Base-by-base conservation (phyloP, 2,329 filamentous ascomycete species). In the Stagonosporopsis tanaceti region DNA sequence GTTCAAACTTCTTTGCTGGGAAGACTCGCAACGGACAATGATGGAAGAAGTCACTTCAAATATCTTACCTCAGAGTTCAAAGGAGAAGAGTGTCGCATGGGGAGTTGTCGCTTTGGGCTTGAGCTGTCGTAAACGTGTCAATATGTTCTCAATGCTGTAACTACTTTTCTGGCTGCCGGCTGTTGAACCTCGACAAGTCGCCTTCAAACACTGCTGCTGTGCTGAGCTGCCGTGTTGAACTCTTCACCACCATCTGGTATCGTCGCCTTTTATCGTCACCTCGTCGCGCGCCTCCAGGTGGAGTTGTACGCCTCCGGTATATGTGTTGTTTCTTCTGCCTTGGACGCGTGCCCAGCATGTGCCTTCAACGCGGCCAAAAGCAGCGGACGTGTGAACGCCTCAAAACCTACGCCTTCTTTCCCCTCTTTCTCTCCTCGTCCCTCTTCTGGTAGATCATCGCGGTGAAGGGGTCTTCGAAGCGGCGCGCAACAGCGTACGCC, bases 381-480 rank as follows among this genome's bases (percentile, higher is more conserved):
- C 11, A 2, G 12, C 4, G 8, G 11, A 40, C 17, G 22, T 22
- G 14, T 17, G 6, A 14, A 28, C n/a, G 20, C 45, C 30, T 48
- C 61, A 68, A 50, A 57, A 53, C 15, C 61, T 34, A 34, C 32
- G 14, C 70, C 68, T 79, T 78, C 70, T 76, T 76, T 57, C 70
- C 75, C 44, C 61, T 75, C 60, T 67, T 72, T 68, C 78, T 77
- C 71, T 81, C 79, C 64, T 77, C 72, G 55, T 93, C 90, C 59
- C 91, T 85, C 87, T 95, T 96, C 65, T 89, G 90, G 77, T 98
- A 99, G 72, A 99, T 99, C 64, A 85, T 91, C 3, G 87, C 87
- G 6, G 95, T 99, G 79, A 98, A 99, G 4, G 94, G 94, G 78
- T 98, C 94, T 82, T 98, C 94, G 80, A 88, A 97, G 69, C 82